Evolutionary conservation across 495 filamentous ascomycete species (phyloP), one percentile per base, ranked within the genome.

Genomic region (Clavariopsis aquatica): DNA sequence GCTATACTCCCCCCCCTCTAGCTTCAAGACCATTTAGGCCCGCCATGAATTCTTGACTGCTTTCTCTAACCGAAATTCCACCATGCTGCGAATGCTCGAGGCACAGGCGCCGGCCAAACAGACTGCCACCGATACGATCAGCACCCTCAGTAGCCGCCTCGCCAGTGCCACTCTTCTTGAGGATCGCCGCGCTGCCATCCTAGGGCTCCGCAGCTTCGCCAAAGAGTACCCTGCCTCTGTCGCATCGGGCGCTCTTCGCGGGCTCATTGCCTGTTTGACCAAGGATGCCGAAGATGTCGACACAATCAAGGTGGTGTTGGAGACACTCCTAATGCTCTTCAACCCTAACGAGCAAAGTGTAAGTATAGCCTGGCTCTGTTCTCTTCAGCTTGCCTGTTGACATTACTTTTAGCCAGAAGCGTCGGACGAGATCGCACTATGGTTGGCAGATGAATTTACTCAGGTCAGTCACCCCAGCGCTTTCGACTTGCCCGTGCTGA

Each of bases 401-500:
- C 61, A 51, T 23, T 27, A n/a, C 58, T 53, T 62, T 52, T 73
- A 89, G 87, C 91, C 92, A 53, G 94, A 98, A 82, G 92, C 94
- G 45, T 96, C 92, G 15, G 95, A 97, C 61, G 94, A 98, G 74
- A 95, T 98, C 72, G 90, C 91, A 27, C 83, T 97, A 6, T 98
- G 93, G 93, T 82, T 98, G 57, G 93, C 94, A 51, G 94, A 98
- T 77, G 93, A 97, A 74, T 98, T 98, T 71, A 98, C 95, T 29
- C 92, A 96, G 83, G 89, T 90, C 77, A 59, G 80, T 64, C 45
- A 24, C 24, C 46, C 41, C 49, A 45, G 23, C 28, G 43, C 52
- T 17, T 24, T 13, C 9, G 36, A 49, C 36, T 22, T 52, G 57
- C 58, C 34, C 27, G 55, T 64, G 69, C 78, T 79, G 71, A 78